Conservation (phyloP, 2,329 filamentous ascomycete species). For the Laburnicola sp. region DNA sequence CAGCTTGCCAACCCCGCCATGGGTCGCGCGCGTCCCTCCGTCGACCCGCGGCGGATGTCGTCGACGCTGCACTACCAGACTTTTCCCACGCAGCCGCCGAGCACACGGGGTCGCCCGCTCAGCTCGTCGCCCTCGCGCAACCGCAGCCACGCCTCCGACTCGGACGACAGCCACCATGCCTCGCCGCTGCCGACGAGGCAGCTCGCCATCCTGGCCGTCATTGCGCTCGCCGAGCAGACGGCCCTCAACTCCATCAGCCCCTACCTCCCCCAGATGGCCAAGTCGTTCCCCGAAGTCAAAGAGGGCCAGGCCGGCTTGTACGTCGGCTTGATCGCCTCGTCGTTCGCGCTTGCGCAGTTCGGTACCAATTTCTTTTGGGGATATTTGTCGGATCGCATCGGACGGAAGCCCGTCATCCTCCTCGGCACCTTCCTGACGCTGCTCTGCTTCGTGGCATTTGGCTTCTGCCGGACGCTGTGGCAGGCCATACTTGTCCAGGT, state of each 20-base stretch:
- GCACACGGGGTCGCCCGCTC: constrained; percentile 61
- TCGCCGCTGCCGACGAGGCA: constrained; percentile 82
- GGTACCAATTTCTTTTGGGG: constrained; percentile 92
- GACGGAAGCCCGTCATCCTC: constrained; percentile 80
- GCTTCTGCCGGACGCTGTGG: constrained; percentile 79
- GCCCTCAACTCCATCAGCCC: constrained; percentile 95
- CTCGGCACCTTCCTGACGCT: constrained; percentile 82
- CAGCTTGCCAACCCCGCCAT: constrained; percentile 26
- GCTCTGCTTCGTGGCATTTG: constrained; percentile 80
- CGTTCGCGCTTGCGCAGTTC: constrained; percentile 91
- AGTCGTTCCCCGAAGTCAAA: constrained; percentile 79
- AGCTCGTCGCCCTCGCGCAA: constrained; percentile 32
- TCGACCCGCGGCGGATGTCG: constrained; percentile 50
- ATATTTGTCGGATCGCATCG: constrained; percentile 76
- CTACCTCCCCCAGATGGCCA: constrained; percentile 91
- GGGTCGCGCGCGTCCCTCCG: constrained; percentile 38
- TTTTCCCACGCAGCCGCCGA: constrained; percentile 75
- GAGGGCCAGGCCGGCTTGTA: constrained; percentile 76
- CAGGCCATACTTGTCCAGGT: constrained; percentile 85
- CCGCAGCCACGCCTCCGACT: constrained; percentile 39
- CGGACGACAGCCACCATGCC: constrained; percentile 51
- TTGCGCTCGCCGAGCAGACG: constrained; percentile 92
- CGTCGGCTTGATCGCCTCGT: constrained; percentile 85
- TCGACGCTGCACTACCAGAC: constrained; percentile 75
- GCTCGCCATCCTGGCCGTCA: constrained; percentile 80